Base-by-base conservation (phyloP, 2,329 filamentous ascomycete genomes). In the Stachybotrys chartarum region DNA sequence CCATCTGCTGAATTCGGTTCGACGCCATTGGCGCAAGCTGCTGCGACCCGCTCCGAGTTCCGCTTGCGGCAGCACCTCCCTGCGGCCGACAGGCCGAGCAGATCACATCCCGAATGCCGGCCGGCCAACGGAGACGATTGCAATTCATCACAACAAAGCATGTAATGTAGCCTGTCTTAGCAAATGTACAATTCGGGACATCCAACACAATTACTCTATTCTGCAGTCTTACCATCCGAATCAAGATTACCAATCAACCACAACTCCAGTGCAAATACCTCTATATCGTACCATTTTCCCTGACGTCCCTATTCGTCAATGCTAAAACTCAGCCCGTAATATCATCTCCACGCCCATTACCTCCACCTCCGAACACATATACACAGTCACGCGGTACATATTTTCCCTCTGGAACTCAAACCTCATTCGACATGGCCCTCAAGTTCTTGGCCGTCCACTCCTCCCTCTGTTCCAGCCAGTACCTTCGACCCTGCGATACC, bases 391-490 rank as follows among this genome's bases (percentile, higher is more conserved):
- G n/a, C n/a, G 6, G 6, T 16, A 18, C 7, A 1, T 6, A 8
- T 18, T 47, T 7, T 12, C 45, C 7, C n/a, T 4, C n/a, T 47
- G n/a, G 14, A 7, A 7, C 31, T 52, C 31, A 30, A 57, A 53
- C 57, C 32, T 50, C 52, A 48, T 51, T 64, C 62, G 70, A 32
- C 70, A 68, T 55, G 59, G 80, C 58, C 78, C 61, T 68, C 54
- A 85, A 76, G 10, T 78, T 81, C 50, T 81, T 78, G 50, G 32
- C 50, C 64, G 86, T 80, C 89, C 89, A 94, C 57, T 85, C 84
- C 51, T 85, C 80, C 59, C 83, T 73, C 54, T 83, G 83, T 58
- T 88, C 88, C 16, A 96, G 76, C 91, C 92, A 97, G 74, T 95
- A 97, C 56, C 78, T 79, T 60, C 82, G 82, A 45, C 88, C 88